phyloP scores from a whole-genome alignment of 257 asterid species.

The Fraxinus cuspidata region DNA sequence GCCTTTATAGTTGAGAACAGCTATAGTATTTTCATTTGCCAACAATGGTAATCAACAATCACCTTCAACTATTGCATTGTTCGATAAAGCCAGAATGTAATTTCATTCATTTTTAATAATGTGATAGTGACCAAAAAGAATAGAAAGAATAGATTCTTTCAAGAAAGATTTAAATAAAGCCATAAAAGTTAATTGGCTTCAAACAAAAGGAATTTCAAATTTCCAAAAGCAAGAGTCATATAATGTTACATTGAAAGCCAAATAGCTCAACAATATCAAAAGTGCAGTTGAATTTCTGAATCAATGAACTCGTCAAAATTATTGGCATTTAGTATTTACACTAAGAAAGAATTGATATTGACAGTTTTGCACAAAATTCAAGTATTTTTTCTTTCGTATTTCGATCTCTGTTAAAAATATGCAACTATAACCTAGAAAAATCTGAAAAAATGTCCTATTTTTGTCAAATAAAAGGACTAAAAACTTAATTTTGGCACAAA shows the following conservation, averaged over 20 bases:
- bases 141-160: neutral
- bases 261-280: neutral
- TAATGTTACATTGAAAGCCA: neutral
- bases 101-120: too few relatives aligned
- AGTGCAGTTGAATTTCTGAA: neutral
- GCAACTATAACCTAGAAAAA: constrained; percentile 19
- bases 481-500: constrained; percentile 34
- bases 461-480: constrained; percentile 22
- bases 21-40: too few relatives aligned
- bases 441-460: constrained; percentile 28
- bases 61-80: too few relatives aligned
- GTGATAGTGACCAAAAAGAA: neutral
- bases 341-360: constrained; percentile 30
- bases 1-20: too few relatives aligned
- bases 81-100: too few relatives aligned
- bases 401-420: constrained; percentile 20
- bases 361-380: constrained; percentile 19
- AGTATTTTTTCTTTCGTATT: constrained; percentile 27
- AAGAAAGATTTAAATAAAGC: too few relatives aligned
- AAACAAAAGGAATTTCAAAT: too few relatives aligned
- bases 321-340: constrained; percentile 32
- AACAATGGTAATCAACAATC: too few relatives aligned
- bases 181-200: too few relatives aligned
- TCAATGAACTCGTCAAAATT: neutral
- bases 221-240: neutral